Base-by-base conservation (phyloP, 208 protist genomes). In the Trypanosoma platydactyli region DNA sequence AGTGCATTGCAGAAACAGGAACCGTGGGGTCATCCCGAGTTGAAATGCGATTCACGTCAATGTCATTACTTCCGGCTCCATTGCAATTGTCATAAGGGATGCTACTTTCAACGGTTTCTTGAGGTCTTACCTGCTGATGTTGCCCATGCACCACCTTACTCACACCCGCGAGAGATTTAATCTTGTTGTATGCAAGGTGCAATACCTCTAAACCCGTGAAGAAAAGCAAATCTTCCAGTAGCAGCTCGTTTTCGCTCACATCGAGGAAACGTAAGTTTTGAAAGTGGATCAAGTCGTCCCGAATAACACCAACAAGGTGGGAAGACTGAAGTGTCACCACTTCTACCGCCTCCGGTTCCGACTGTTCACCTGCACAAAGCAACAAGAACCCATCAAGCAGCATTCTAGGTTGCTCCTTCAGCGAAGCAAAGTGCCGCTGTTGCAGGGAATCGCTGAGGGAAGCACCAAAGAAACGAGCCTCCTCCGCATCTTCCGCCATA, bases 371-470 rank as follows among this genome's bases (percentile, higher is more conserved):
- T 12, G 90, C 82, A 53, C 77, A 84, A 30, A 95, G 77, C 16
- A 95, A 42, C 12, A 93, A 52, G 71, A 92, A 95, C 12, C 90
- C 90, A 68, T 95, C 90, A 12, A 95, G 75, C 30, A 86, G 35
- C 3, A 91, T 73, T 15, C 71, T 72, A 27, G n/a, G 77, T 62
- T 49, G 61, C 33, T 42, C 55, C 3, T 18, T 9, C n/a, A 11
- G 6, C 27, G n/a, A 13, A 20, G 27, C 48, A 7, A 57, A 22
- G 18, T n/a, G 48, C 35, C n/a, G 61, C 30, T 56, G 58, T 27
- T 27, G 22, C 5, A 64, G 42, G 22, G 46, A 18, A 13, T 41
- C 52, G 5, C 35, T 51, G 46, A 58, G 54, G 6, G 74, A 30
- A 69, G 76, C 50, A 63, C 67, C 48, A 76, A 71, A 60, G 38